Conservation (phyloP, 768 basidiomycete species). For the Postia placenta region DNA sequence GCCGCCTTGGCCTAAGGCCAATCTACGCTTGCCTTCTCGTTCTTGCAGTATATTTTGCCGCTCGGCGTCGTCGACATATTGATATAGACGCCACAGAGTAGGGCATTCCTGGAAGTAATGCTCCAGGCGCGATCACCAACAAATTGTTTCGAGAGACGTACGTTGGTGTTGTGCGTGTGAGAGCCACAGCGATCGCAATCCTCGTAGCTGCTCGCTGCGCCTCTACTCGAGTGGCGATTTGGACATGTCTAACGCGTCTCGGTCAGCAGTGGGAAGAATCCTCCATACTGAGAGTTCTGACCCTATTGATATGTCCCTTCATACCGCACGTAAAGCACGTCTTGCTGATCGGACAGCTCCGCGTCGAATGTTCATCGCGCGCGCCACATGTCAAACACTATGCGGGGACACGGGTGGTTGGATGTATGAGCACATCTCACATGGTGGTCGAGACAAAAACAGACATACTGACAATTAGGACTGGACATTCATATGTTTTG, state of each 20-base stretch:
- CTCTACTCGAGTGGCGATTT: conserved; percentile 40
- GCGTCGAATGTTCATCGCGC: conserved; percentile 71
- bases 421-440: background rate
- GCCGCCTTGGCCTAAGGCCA: conserved; percentile 60
- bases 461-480: conserved; percentile 53
- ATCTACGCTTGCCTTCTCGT: conserved; percentile 44
- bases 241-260: conserved; percentile 53
- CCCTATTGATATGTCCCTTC: conserved; percentile 75
- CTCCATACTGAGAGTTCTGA: conserved; percentile 18
- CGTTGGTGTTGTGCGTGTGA: conserved; percentile 55
- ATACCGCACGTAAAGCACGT: conserved; percentile 76
- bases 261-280: background rate
- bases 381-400: conserved; percentile 81
- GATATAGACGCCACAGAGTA: conserved; percentile 75
- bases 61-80: conserved; percentile 56
- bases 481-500: conserved; percentile 59
- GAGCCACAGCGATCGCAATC: conserved; percentile 72
- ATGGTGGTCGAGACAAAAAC: background rate
- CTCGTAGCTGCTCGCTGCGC: conserved; percentile 24
- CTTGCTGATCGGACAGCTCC: conserved; percentile 76
- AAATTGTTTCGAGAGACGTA: conserved; percentile 18
- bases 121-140: background rate
- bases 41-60: conserved; percentile 35
- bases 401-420: no score
- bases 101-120: conserved; percentile 64